Evolutionary conservation across 305 asterid genomes (phyloP), one percentile per base, ranked within the genome.

Genomic region (Fraxinus sp.): DNA sequence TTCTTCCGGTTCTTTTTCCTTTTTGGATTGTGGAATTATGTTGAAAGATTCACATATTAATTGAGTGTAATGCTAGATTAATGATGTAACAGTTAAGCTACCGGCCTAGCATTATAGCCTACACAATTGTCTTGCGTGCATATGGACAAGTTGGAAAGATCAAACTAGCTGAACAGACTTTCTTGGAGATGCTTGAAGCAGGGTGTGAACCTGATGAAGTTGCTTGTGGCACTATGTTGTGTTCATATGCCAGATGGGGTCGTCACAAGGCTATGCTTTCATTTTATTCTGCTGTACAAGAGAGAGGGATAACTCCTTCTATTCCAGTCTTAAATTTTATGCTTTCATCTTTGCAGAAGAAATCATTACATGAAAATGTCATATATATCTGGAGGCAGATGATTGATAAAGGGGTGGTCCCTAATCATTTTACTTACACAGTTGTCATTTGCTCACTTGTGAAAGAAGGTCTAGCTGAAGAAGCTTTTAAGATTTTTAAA

Each of bases 161-260:
- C 79, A 90, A 90, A 89, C 94, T 94, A 59, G 98, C 98, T 11
- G 99, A 95, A 83, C 91, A 93, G 87, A 88, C 91, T 36, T 95
- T 95, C 87, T 85, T 95, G 87, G 99, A 95, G 91, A 94, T 95
- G 99, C 97, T 95, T 74, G 99, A 95, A 91, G 89, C 81, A 57
- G 97, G 98, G 78, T 92, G 97, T 83, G 98, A 95, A 86, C 95
- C 99, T 3, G 99, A 95, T 86, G 98, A 91, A 86, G 94, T 95
- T 85, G 98, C 99, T 82, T 93, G 94, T 81, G 99, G 99, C 86
- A 95, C 99, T 80, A 92, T 95, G 99, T 79, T 95, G 80, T 94
- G 99, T 85, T 83, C 97, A 5, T 94, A 94, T 76, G 98, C 99
- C 30, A 90, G 91, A 86, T 95, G 98, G 97, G 98, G 99, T 35